phyloP scores from a whole-genome alignment of 2,329 filamentous ascomycete species.

The Claviceps spartinae region DNA sequence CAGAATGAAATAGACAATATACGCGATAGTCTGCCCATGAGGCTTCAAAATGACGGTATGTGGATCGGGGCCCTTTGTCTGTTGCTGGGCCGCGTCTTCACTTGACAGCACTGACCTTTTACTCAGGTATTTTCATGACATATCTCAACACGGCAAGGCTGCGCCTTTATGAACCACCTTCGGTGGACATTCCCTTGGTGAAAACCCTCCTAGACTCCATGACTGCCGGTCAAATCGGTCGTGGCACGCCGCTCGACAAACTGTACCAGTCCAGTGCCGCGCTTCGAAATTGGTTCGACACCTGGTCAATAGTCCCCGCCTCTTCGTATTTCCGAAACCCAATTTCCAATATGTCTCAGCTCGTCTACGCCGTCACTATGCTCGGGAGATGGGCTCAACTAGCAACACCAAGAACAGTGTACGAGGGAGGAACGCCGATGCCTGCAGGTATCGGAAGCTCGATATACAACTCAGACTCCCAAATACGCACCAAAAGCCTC shows the following conservation, averaged over 20 bases:
- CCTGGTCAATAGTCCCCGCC: slow-evolving; percentile 31
- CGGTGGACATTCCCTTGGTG: slow-evolving; percentile 26
- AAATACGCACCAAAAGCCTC: slow-evolving; percentile 8
- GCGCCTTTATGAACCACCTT: slow-evolving; percentile 34
- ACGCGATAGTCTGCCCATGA: slow-evolving; percentile 19
- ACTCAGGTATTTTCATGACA: slow-evolving; percentile 1
- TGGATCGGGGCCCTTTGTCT: not conserved
- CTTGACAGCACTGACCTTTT: not conserved
- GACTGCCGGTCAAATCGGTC: slow-evolving; percentile 21
- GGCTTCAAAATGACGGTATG: slow-evolving; percentile 26
- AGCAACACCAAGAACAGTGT: slow-evolving; percentile 22
- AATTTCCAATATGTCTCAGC: slow-evolving; percentile 29
- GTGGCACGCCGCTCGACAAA: slow-evolving; percentile 31
- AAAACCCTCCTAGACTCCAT: slow-evolving; percentile 30
- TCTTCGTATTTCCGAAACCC: slow-evolving; percentile 31
- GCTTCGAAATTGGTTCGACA: slow-evolving; percentile 34
- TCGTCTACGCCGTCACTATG: slow-evolving; percentile 37
- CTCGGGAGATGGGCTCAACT: slow-evolving; percentile 37
- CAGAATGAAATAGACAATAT: slow-evolving; percentile 31
- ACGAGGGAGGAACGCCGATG: slow-evolving; percentile 13
- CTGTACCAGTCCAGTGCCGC: slow-evolving; percentile 36
- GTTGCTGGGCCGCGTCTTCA: not conserved
- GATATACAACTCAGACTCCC: slow-evolving; percentile 13
- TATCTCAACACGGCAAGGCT: slow-evolving; percentile 28
- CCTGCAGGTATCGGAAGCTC: slow-evolving; percentile 12